Evolutionary conservation across 2,329 filamentous ascomycete genomes (phyloP), one percentile per base, ranked within the genome.

Genomic region (Amesomyces nigricolor): DNA sequence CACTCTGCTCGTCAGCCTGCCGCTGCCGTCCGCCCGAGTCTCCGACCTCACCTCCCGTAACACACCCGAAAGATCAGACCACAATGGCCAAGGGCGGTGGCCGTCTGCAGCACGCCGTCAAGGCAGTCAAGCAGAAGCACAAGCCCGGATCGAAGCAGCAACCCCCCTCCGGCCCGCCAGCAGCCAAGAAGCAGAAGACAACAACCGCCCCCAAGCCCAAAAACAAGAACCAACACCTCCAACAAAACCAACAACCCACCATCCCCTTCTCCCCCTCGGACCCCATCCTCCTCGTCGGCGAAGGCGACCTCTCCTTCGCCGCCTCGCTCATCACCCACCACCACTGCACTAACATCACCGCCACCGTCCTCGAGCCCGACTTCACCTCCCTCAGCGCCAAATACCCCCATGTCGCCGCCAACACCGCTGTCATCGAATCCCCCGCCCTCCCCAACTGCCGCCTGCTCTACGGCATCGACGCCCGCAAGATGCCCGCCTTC

Each of bases 281-380:
- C 62, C 74, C 79, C 63, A 89, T 92, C 60, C 81, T 94, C 6
- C 80, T 92, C 2, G 73, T 92, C 50, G 89, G 89, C 64, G 89
- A 94, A 67, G 89, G 83, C 61, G 89, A 95, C 70, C 82, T 94
- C 66, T 90, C 86, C 68, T 92, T 91, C 68, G 81, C 88, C 11
- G 78, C 79, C 29, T 85, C 82, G 2, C 76, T 92, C 2, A 76
- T 86, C 51, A 70, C 77, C 51, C 77, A 86, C 64, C 86, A 90
- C 71, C 77, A 75, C 61, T 89, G 84, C 73, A 77, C 73, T 57
- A 76, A 84, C 64, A 69, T 92, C 5, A 86, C 82, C 0, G 87
- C 86, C 38, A 91, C 88, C 2, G 83, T 86, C 14, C 78, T 81
- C 63, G 88, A 91, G 68, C 75, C 73, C 64, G 69, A 72, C 56